Evolutionary conservation across 202 grass and related monocot genomes (phyloP).

Genomic region (Miscanthus sacchariflorus): DNA sequence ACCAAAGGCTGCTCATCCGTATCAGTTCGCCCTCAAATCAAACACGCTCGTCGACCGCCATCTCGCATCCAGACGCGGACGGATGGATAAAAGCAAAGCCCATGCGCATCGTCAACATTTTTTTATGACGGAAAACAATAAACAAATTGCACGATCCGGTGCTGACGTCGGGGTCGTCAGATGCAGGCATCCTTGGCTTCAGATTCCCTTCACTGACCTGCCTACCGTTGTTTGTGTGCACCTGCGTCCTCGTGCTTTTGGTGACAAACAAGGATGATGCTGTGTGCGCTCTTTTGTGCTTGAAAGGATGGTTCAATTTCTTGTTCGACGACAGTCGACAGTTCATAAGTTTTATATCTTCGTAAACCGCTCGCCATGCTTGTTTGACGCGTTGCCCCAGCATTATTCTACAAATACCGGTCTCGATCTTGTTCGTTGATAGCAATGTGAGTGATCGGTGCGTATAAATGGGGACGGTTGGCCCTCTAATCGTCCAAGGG

Average conservation of each 20-base stretch:
- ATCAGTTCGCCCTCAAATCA: too few species aligned
- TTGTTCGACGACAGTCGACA: neutral
- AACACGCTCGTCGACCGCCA: too few species aligned
- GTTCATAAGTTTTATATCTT: neutral
- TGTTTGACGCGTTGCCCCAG: neutral
- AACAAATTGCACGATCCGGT: too few species aligned
- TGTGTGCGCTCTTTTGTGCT: too few species aligned
- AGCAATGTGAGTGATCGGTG: neutral
- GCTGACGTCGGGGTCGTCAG: too few species aligned
- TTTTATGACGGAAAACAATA: too few species aligned
- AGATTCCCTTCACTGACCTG: neutral
- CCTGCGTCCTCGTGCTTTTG: neutral
- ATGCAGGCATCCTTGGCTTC: neutral
- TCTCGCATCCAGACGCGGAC: too few species aligned
- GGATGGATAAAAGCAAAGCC: too few species aligned
- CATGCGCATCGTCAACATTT: too few species aligned
- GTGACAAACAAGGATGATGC: neutral
- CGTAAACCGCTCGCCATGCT: neutral
- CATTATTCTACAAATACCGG: neutral
- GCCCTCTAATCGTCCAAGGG: too few species aligned
- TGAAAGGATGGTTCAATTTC: neutral
- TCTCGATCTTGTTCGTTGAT: neutral
- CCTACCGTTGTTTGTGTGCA: neutral
- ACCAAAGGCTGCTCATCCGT: too few species aligned
- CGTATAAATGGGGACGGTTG: too few species aligned